These are phyloP conservation scores for Dysphania ambrosioides DNA, from an alignment of 148 eudicot genomes.

Conservation along the genomic window DNA sequence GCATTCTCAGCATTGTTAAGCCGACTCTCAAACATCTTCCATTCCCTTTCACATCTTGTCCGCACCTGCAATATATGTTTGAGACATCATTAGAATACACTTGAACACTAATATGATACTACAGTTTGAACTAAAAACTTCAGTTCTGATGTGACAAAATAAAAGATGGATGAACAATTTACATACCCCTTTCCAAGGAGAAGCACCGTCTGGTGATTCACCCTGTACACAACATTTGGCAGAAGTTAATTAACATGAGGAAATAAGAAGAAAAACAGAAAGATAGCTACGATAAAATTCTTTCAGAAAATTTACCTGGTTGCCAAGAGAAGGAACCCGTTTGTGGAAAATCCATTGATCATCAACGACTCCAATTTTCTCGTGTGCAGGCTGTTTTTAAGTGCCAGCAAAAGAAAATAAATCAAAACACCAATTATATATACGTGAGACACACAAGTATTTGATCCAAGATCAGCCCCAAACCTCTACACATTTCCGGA, in stretches of 20 bases:
- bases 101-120: not conserved
- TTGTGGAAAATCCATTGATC: constrained; percentile 87
- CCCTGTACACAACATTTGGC: constrained; percentile 26
- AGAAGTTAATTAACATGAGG: not conserved
- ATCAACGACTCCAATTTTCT: constrained; percentile 91
- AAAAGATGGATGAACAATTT: not conserved
- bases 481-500: constrained; percentile 80
- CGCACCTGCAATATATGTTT: constrained; percentile 16
- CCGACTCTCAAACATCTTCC: constrained; percentile 34
- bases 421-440: not conserved
- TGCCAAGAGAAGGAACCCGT: constrained; percentile 66
- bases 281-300: not conserved
- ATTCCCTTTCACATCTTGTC: constrained; percentile 30
- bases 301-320: constrained; percentile 43
- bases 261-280: not conserved
- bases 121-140: not conserved
- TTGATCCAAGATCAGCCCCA: constrained; percentile 12
- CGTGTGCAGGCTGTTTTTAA: constrained; percentile 64
- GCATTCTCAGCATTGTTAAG: constrained; percentile 27
- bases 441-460: not conserved
- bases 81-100: not conserved
- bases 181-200: constrained; percentile 43
- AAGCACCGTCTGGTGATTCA: constrained; percentile 13
- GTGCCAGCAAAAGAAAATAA: constrained; percentile 7
- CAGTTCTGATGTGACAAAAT: not conserved